phyloP scores from a whole-genome alignment of 495 filamentous ascomycete genomes.

The Sabuloglossum arenarium region DNA sequence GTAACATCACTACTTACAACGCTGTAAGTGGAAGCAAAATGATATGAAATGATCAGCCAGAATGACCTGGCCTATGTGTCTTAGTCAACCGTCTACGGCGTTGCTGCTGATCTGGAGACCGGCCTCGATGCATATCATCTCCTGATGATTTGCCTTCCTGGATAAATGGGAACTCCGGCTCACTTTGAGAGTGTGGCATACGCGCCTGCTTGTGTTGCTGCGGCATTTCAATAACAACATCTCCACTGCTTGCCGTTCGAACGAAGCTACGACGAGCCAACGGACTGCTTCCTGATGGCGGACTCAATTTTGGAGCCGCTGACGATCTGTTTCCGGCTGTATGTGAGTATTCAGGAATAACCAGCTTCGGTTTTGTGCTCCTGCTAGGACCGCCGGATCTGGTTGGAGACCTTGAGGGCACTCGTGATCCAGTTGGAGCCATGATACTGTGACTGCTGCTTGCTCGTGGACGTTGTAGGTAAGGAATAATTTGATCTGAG shows the following conservation, averaged over 20 bases:
- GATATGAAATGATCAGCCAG: neutral
- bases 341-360: neutral
- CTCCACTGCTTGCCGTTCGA: neutral
- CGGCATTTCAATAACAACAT: neutral
- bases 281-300: neutral
- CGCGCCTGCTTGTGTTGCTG: neutral
- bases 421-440: neutral
- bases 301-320: neutral
- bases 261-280: neutral
- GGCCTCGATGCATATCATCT: neutral
- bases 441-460: neutral
- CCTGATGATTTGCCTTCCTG: neutral
- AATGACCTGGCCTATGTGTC: neutral
- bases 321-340: neutral
- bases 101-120: neutral
- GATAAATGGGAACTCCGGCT: neutral
- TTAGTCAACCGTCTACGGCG: neutral
- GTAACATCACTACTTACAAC: neutral
- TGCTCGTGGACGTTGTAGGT: neutral
- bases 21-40: neutral
- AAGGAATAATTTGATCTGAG: slow-evolving; percentile 3
- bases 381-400: neutral
- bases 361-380: neutral
- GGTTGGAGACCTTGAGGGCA: neutral
- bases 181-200: neutral